Percentiles rank a stretch among this genome's conserved stretches.
Evolutionary conservation across 2,329 filamentous ascomycete species (phyloP).

Genomic region (Lecanicillium sp.): DNA sequence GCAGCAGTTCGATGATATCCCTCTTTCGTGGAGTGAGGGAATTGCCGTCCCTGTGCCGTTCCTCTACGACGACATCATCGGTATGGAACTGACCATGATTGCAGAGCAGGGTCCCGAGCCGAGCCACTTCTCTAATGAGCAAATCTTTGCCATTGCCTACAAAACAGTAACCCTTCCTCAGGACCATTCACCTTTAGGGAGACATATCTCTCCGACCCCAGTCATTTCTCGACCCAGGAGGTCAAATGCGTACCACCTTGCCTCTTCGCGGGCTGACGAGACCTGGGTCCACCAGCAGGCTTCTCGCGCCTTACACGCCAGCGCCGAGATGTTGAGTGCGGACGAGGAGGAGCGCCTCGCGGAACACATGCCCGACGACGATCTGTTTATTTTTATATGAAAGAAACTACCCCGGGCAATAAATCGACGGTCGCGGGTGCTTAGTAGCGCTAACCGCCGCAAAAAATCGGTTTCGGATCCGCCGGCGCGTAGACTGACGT

Average conservation of each 20-base stretch:
- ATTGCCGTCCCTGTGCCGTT: conserved; percentile 4
- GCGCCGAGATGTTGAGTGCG: not conserved
- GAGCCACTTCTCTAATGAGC: not conserved
- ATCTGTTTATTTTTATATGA: too few species aligned
- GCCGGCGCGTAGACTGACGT: too few species aligned
- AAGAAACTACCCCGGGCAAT: too few species aligned
- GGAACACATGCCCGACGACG: not conserved
- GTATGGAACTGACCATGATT: conserved; percentile 2
- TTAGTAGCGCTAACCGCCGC: too few species aligned
- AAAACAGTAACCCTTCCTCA: conserved; percentile 4
- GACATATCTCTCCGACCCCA: conserved; percentile 1
- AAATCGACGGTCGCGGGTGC: too few species aligned
- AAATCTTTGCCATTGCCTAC: conserved; percentile 8
- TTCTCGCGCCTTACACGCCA: not conserved
- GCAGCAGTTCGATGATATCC: conserved; percentile 5
- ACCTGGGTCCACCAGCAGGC: not conserved
- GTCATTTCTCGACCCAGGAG: conserved; percentile 5
- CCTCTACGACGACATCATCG: conserved; percentile 6
- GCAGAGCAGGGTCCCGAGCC: conserved; percentile 1
- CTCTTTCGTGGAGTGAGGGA: not conserved
- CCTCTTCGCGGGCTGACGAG: not conserved
- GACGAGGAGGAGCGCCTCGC: not conserved
- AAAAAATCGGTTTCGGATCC: too few species aligned
- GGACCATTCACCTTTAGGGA: not conserved
- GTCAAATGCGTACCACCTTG: conserved; percentile 5